Conservation (phyloP, 805 yeast species). For the Starmera pachycereana region DNA sequence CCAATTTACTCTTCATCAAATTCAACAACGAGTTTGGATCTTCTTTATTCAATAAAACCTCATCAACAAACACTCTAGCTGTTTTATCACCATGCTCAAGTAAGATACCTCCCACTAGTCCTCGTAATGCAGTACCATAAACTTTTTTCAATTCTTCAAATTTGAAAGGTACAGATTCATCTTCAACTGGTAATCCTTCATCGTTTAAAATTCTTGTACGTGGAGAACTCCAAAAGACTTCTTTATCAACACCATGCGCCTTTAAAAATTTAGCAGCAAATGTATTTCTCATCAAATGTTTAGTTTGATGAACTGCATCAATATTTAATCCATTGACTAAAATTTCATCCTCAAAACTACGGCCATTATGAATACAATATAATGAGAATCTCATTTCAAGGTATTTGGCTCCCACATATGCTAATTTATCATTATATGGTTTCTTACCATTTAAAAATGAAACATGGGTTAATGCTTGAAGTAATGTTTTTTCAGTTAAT, state of each 20-base stretch:
- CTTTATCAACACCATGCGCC: too few relatives aligned
- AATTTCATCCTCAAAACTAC: constrained; percentile 47
- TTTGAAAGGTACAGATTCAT: too few relatives aligned
- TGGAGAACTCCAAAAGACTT: too few relatives aligned
- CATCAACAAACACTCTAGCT: constrained; percentile 50
- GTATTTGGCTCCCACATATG: constrained; percentile 60
- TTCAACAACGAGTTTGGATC: constrained; percentile 12
- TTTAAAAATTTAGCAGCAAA: too few relatives aligned
- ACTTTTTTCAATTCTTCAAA: too few relatives aligned
- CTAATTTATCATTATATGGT: constrained; percentile 82
- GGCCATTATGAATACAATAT: constrained; percentile 17
- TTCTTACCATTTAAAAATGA: constrained; percentile 86
- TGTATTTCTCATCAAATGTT: too few relatives aligned
- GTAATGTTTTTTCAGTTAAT: constrained; percentile 48
- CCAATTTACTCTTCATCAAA: not conserved
- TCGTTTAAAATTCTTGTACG: too few relatives aligned
- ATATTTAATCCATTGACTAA: not conserved
- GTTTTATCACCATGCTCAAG: constrained; percentile 46
- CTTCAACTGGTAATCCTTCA: too few relatives aligned
- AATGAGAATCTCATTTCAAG: constrained; percentile 33
- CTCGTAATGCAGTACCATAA: constrained; percentile 12
- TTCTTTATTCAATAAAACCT: constrained; percentile 26
- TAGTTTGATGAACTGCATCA: too few relatives aligned
- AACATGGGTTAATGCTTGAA: constrained; percentile 87
- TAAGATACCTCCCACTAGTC: constrained; percentile 62